These are phyloP conservation scores for Arachnopeziza araneosa DNA, from an alignment of 2,329 filamentous ascomycete genomes.

Conservation along the genomic window DNA sequence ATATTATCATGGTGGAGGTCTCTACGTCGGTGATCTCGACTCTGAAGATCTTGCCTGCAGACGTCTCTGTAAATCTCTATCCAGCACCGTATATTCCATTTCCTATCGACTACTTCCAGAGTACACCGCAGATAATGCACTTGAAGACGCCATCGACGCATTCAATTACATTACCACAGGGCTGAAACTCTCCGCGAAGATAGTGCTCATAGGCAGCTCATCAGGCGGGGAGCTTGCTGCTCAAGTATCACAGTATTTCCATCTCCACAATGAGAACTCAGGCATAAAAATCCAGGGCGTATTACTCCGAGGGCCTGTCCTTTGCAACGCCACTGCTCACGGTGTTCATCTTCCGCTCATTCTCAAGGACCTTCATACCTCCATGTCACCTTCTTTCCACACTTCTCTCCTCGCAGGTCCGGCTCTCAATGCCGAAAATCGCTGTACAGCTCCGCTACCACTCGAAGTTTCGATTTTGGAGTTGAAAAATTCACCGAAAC, in stretches of 20 bases:
- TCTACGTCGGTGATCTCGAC: conserved; percentile 43
- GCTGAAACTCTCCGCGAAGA: neutral
- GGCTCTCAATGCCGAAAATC: conserved; percentile 31
- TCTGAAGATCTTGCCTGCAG: conserved; percentile 45
- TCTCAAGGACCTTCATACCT: conserved; percentile 36
- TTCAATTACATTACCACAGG: conserved; percentile 26
- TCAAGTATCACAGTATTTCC: conserved; percentile 34
- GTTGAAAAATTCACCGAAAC: conserved; percentile 30
- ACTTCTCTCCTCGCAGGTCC: conserved; percentile 31
- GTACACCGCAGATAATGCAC: conserved; percentile 35
- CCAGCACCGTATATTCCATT: conserved; percentile 38
- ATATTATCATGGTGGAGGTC: conserved; percentile 45
- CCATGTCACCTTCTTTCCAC: conserved; percentile 33
- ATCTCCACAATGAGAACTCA: neutral
- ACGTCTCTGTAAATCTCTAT: conserved; percentile 33
- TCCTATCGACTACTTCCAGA: conserved; percentile 42
- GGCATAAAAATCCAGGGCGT: conserved; percentile 34
- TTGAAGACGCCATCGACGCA: conserved; percentile 38
- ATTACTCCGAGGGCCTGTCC: conserved; percentile 44
- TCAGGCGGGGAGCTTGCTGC: conserved; percentile 45
- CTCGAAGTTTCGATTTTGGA: conserved; percentile 23
- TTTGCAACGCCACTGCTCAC: conserved; percentile 38
- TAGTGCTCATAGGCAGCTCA: conserved; percentile 37
- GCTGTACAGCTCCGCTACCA: conserved; percentile 40
- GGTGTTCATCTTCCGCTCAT: conserved; percentile 33